Percentiles rank a stretch among this genome's conserved stretches.
Evolutionary conservation across 2,329 filamentous ascomycete genomes (phyloP).

Genomic region (Nannizziopsis arthrosporioides): DNA sequence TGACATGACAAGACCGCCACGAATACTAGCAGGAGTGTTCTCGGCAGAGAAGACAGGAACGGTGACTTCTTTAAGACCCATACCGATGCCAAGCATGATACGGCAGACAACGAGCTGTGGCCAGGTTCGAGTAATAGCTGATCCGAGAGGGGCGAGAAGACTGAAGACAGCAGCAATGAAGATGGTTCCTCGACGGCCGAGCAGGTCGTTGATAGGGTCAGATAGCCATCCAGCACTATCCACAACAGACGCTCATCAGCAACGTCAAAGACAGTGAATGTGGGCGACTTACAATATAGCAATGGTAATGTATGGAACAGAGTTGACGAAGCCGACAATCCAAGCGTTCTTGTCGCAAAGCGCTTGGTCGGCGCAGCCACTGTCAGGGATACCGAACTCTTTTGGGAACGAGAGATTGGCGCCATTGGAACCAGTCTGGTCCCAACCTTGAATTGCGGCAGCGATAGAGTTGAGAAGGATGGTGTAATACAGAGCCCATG

Average conservation of each 20-base stretch:
- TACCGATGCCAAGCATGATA: constrained; percentile 49
- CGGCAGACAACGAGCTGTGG: constrained; percentile 44
- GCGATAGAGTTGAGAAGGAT: constrained; percentile 43
- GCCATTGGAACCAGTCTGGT: constrained; percentile 42
- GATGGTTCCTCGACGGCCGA: constrained; percentile 54
- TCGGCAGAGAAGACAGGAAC: constrained; percentile 45
- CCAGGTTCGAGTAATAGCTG: constrained; percentile 50
- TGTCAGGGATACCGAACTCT: constrained; percentile 38
- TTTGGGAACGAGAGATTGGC: constrained; percentile 43
- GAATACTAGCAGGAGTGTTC: constrained; percentile 43
- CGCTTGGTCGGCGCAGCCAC: constrained; percentile 22
- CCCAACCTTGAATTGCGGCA: constrained; percentile 45
- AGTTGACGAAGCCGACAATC: constrained; percentile 53
- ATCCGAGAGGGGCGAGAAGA: constrained; percentile 56
- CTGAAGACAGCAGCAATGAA: constrained; percentile 53
- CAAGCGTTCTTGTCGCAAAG: constrained; percentile 37
- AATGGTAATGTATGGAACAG: constrained; percentile 40
- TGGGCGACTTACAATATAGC: constrained; percentile 34
- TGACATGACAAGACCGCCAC: constrained; percentile 46
- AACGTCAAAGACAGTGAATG: background rate
- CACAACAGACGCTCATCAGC: background rate
- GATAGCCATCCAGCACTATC: constrained; percentile 52
- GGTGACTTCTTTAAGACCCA: constrained; percentile 51
- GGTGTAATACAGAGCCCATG: constrained; percentile 39
- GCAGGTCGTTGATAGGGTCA: constrained; percentile 48